Base-by-base conservation (phyloP, 306 rosid species). In the Trichosanthes truncata region DNA sequence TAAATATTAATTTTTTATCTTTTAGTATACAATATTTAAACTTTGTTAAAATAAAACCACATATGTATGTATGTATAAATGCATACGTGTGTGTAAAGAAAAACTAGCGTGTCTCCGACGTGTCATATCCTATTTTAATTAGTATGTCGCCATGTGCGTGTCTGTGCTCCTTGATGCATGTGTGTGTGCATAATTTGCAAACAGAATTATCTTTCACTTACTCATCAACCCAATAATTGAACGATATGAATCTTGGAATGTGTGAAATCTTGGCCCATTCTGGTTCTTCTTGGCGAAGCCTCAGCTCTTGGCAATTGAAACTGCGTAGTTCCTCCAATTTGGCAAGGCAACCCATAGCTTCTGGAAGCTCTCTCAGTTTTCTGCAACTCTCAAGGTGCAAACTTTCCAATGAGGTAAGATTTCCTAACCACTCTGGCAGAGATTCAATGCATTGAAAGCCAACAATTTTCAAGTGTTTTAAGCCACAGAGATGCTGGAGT, bases 181-280 rank as follows among this genome's bases (percentile, higher is more conserved):
- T 53, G 25, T 63, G 12, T 23, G 7, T 21, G 33, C 8, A 63
- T 72, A 72, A 72, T 72, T 46, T 43, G 40, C 3, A 43, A 43
- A 13, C 21, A 12, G 0, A 3, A 10, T 25, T 46, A 17, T 45
- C n/a, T 25, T 45, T 72, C 14, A 72, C 77, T 72, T 45, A 72
- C 77, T 72, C 77, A 26, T 72, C 77, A 26, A 72, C 77, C 77
- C 77, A 72, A 46, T 72, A 72, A 72, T 72, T 72, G 77, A 72
- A 72, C 3, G 77, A 45, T 45, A 72, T 45, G 57, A 72, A 72
- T 72, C 57, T 72, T 15, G 59, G 40, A 25, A 72, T 46, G 77
- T 72, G 40, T 6, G 57, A 45, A 46, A 72, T 46, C 25, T 72
- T 72, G 59, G 38, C 57, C 77, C 77, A 72, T 72, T 72, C 77